Base-by-base conservation (phyloP, 441 rosid species). In the Populus hybrid region DNA sequence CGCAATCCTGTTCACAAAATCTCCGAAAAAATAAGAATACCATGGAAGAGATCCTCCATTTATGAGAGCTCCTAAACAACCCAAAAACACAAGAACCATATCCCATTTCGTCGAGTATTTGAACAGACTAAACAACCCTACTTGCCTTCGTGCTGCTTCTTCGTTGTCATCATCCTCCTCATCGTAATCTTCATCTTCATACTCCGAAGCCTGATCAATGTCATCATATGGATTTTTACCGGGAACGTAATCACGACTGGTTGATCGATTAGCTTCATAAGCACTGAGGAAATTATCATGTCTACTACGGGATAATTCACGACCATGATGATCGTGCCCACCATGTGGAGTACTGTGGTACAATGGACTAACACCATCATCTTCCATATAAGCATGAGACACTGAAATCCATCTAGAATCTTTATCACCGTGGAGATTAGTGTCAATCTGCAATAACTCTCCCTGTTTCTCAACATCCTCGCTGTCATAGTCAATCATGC, bases 11-110 rank as follows among this genome's bases (percentile, higher is more conserved):
- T 87, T 87, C 64, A 84, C 92, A 59, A 88, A 88, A 11, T 83
- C 31, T 14, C 95, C 91, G 2, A 91, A 89, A 76, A 91, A 78
- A 72, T 0, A 80, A 24, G 95, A 91, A 80, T 86, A 91, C 89
- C 86, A 87, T 53, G 93, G 95, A 77, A 91, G 95, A 61, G 95
- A 79, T 7, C 95, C 95, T 6, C 93, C 95, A 82, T 88, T 89
- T 68, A 88, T 87, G 20, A 91, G 84, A 75, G 95, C 91, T 81
- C 95, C 93, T 31, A 89, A 20, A 74, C 93, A 87, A 56, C 93
- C 93, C 74, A 91, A 77, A 50, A 88, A 12, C 74, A 89, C 83
- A 74, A 89, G 95, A 64, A 87, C 80, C 7, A 86, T 74, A 71
- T 91, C 93, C 84, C 82, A 85, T 40, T 82, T 88, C 50, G 90